Conservation (phyloP, 495 filamentous ascomycete genomes). For the Letharia lupina region DNA sequence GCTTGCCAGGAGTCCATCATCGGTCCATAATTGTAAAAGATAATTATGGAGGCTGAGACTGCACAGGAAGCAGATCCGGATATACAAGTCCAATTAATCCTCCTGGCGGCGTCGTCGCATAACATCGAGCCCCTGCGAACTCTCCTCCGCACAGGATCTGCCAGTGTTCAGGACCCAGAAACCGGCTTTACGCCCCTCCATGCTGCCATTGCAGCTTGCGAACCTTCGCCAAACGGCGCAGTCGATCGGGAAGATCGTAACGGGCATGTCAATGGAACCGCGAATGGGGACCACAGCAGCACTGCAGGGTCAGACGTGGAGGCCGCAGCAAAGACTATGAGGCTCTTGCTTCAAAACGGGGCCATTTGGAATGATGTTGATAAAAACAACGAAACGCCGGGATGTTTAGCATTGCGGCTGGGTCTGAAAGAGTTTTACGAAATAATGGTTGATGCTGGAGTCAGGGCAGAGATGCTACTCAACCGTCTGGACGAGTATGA, state of each 20-base stretch:
- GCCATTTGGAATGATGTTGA: constrained; percentile 98
- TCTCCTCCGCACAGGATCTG: constrained; percentile 58
- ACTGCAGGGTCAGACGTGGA: constrained; percentile 40
- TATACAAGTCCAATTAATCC: constrained; percentile 44
- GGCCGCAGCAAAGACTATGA: constrained; percentile 55
- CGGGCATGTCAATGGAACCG: constrained; percentile 28
- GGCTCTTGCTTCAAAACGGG: constrained; percentile 71
- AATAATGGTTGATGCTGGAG: constrained; percentile 81
- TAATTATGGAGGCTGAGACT: constrained; percentile 5
- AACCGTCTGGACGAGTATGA: constrained; percentile 70
- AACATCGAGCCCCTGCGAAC: constrained; percentile 64
- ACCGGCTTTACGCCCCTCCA: constrained; percentile 85
- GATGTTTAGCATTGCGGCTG: constrained; percentile 70
- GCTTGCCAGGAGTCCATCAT: neutral
- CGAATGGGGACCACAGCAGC: constrained; percentile 7
- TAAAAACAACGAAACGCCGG: constrained; percentile 76
- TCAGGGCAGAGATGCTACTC: constrained; percentile 81
- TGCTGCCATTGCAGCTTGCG: constrained; percentile 79
- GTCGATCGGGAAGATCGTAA: constrained; percentile 31
- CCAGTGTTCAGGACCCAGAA: constrained; percentile 72
- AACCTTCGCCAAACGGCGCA: constrained; percentile 36
- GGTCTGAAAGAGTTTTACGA: constrained; percentile 69
- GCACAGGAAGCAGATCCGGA: constrained; percentile 7
- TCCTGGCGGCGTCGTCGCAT: constrained; percentile 78
- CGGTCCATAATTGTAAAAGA: neutral